These are phyloP conservation scores for Suhomyces chickasaworum DNA, from an alignment of 1,139 yeast genomes.

Conservation along the genomic window DNA sequence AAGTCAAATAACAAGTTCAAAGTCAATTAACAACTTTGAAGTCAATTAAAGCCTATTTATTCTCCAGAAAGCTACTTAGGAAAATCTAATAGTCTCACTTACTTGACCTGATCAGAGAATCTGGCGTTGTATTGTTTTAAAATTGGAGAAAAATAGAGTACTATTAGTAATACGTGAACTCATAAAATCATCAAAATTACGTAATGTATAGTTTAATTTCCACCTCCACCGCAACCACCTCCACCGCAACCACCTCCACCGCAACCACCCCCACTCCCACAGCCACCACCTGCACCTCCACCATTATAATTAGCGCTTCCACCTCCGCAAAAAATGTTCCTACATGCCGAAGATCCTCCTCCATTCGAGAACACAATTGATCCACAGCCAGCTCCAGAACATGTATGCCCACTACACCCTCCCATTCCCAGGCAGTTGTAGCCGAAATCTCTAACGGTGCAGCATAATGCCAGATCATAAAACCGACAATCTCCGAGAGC, in stretches of 20 bases:
- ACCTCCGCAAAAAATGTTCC: conserved; percentile 7
- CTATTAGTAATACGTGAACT: neutral
- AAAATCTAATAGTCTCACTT: no score
- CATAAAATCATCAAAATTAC: neutral
- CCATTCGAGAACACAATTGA: neutral
- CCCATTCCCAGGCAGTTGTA: conserved; percentile 16
- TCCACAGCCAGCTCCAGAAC: conserved; percentile 6
- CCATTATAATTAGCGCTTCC: conserved; percentile 8
- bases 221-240: conserved; percentile 8
- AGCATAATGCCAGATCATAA: conserved; percentile 17
- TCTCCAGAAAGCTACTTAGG: no score
- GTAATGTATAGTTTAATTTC: neutral
- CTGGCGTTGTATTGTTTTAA: no score
- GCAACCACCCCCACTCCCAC: conserved; percentile 7
- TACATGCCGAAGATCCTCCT: neutral
- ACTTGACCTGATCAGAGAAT: no score
- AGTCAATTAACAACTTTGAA: no score
- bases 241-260: conserved; percentile 7
- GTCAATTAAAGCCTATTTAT: no score
- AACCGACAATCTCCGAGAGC: conserved; percentile 9
- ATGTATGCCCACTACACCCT: conserved; percentile 1
- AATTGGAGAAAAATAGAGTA: neutral
- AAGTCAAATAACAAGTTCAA: no score
- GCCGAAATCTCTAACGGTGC: conserved; percentile 16
- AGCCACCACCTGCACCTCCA: conserved; percentile 9